These are phyloP conservation scores for Candida qinlingensis DNA, from an alignment of 805 yeast species.

Conservation along the genomic window DNA sequence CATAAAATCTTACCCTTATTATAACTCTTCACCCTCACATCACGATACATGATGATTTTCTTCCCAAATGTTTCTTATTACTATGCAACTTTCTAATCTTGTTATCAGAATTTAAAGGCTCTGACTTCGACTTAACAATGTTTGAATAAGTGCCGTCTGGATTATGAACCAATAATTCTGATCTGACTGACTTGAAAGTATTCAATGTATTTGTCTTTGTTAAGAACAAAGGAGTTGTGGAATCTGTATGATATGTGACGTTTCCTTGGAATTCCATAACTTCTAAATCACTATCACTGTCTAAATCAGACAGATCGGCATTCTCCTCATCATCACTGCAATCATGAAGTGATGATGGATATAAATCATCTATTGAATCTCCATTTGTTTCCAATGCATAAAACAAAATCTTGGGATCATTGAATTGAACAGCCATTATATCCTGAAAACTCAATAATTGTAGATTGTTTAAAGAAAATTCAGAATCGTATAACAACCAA, in stretches of 20 bases:
- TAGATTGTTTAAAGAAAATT: slow-evolving; percentile 32
- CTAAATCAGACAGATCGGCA: slow-evolving; percentile 3
- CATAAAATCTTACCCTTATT: background rate
- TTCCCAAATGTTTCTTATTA: background rate
- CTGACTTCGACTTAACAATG: slow-evolving; percentile 8
- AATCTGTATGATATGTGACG: slow-evolving; percentile 12
- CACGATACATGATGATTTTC: slow-evolving; percentile 4
- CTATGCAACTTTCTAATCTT: slow-evolving; percentile 1
- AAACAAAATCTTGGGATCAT: slow-evolving; percentile 29
- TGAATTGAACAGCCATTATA: slow-evolving; percentile 24
- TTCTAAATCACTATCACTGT: slow-evolving; percentile 20
- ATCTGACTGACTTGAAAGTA: slow-evolving; percentile 20
- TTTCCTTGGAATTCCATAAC: slow-evolving; percentile 23
- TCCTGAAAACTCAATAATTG: slow-evolving; percentile 31
- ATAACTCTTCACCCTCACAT: slow-evolving; percentile 3
- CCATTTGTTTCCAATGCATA: slow-evolving; percentile 19
- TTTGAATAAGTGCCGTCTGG: slow-evolving; percentile 16
- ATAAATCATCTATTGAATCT: slow-evolving; percentile 3
- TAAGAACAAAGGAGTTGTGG: slow-evolving; percentile 16
- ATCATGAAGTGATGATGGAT: background rate
- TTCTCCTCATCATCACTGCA: slow-evolving; percentile 10
- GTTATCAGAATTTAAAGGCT: slow-evolving; percentile 3
- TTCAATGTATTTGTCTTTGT: slow-evolving; percentile 21
- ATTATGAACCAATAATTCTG: slow-evolving; percentile 21
- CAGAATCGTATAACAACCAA: slow-evolving; percentile 36